Evolutionary conservation across 208 protist genomes (phyloP).

Genomic region (Trypanosomatidae sp.): DNA sequence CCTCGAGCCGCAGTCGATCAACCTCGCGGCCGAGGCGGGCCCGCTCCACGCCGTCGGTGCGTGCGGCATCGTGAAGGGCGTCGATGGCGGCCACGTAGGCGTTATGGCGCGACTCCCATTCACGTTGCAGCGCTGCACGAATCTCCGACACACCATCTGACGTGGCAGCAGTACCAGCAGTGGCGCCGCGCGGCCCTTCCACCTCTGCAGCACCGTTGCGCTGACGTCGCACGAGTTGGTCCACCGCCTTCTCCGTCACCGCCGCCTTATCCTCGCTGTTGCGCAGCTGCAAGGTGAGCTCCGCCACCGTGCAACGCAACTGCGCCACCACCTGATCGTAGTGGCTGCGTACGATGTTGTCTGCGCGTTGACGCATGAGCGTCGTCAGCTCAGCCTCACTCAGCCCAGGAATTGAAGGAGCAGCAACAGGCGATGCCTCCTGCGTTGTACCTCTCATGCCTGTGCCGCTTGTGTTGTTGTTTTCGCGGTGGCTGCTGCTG

Average conservation of each 20-base stretch:
- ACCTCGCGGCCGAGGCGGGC: constrained; percentile 36
- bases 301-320: constrained; percentile 29
- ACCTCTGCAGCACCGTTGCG: not conserved
- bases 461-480: too few relatives aligned
- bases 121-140: constrained; percentile 5
- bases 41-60: constrained; percentile 13
- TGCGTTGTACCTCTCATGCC: too few relatives aligned
- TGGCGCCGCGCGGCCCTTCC: not conserved
- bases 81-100: constrained; percentile 16
- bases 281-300: constrained; percentile 25
- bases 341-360: constrained; percentile 15
- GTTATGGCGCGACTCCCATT: constrained; percentile 22
- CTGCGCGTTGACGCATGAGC: constrained; percentile 17
- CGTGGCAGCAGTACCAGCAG: too few relatives aligned
- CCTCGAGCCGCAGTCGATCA: constrained; percentile 56
- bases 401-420: too few relatives aligned
- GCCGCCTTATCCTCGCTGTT: constrained; percentile 31
- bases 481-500: not conserved
- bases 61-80: constrained; percentile 18
- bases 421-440: too few relatives aligned
- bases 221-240: constrained; percentile 22
- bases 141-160: too few relatives aligned
- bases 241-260: constrained; percentile 37
- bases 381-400: constrained; percentile 13
- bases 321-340: constrained; percentile 23